Evolutionary conservation across 768 basidiomycete genomes (phyloP).

Genomic region (Lentinula raphanica): DNA sequence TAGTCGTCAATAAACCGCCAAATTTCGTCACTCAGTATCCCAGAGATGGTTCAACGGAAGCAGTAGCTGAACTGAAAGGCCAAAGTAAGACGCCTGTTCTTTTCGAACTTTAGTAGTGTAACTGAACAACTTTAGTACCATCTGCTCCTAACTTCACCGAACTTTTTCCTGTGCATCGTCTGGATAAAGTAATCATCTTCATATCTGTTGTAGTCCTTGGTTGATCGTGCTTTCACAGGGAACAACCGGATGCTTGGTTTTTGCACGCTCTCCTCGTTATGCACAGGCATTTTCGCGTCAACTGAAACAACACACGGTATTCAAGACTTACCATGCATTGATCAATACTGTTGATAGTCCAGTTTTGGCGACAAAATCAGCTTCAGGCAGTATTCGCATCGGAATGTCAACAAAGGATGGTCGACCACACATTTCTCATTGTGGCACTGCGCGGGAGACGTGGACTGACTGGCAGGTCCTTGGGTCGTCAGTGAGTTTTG

Average conservation of each 20-base stretch:
- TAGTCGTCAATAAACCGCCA: slow-evolving; percentile 59
- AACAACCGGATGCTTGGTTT: slow-evolving; percentile 59
- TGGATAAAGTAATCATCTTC: slow-evolving; percentile 51
- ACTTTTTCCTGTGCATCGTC: slow-evolving; percentile 56
- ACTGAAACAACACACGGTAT: slow-evolving; percentile 40
- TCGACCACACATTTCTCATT: slow-evolving; percentile 28
- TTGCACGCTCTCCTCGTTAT: slow-evolving; percentile 39
- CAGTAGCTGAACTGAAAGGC: slow-evolving; percentile 4
- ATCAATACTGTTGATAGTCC: slow-evolving; percentile 48
- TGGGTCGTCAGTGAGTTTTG: slow-evolving; percentile 47
- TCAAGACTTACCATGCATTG: slow-evolving; percentile 61
- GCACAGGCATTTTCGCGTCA: slow-evolving; percentile 53
- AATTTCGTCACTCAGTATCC: slow-evolving; percentile 49
- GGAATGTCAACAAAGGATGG: slow-evolving; percentile 35
- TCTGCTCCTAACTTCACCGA: slow-evolving; percentile 25
- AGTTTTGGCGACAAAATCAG: slow-evolving; percentile 29
- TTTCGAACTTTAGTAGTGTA: background rate
- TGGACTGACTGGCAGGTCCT: slow-evolving; percentile 56
- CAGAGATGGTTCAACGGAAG: slow-evolving; percentile 8
- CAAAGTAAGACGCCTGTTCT: background rate
- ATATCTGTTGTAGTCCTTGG: background rate
- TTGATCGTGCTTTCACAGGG: slow-evolving; percentile 27
- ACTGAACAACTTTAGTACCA: background rate
- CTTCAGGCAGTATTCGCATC: slow-evolving; percentile 40
- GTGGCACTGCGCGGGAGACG: slow-evolving; percentile 28